Base-by-base conservation (phyloP, 768 basidiomycete species). In the Hericium coralloides region DNA sequence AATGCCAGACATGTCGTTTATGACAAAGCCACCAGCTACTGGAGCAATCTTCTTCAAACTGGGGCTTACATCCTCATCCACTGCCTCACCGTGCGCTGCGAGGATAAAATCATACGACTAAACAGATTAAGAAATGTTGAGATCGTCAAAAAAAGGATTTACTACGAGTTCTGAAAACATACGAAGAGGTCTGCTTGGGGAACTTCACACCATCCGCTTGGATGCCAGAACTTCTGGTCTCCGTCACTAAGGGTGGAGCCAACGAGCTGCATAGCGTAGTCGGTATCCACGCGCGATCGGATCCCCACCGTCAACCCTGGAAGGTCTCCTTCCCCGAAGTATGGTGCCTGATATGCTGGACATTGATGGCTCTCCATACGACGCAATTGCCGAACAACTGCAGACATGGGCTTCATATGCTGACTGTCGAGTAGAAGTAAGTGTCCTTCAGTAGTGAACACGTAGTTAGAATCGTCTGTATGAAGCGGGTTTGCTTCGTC, bases 371-470 rank as follows among this genome's bases (percentile, higher is more conserved):
- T 79, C 63, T 87, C 82, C 25, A 81, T 75, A 22, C 79, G 77
- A 18, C 89, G 83, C 59, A 83, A 70, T 60, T 79, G 79, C 64
- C 79, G 79, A 17, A 84, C 81, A 3, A 79, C 71, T 36, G 79
- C 60, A n/a, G 87, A 82, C 38, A 80, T 71, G 8, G 80, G 78
- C 59, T 75, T 79, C 26, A 88, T 73, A 52, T 80, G 74, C 49
- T 79, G 65, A 39, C 64, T 68, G 1, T 81, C 82, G 18, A 97
- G 78, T 12, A 77, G 77, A 47, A 99, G 75, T 23, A 92, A 78
- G 67, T 99, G 97, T 0, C 95, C 97, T 69, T 98, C 97, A 1
- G 97, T 99, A 6, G 94, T 92, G 67, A 97, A 89, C 10, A 98
- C 90, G 60, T 85, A 89, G 68, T 93, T 89, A 0, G 89, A 88